A percentile compares a stretch with the other conserved stretches of the same genome.
These are phyloP conservation scores for Chytriomyces sp. DNA, from an alignment of 192 early-diverging fungal species.

Conservation along the genomic window DNA sequence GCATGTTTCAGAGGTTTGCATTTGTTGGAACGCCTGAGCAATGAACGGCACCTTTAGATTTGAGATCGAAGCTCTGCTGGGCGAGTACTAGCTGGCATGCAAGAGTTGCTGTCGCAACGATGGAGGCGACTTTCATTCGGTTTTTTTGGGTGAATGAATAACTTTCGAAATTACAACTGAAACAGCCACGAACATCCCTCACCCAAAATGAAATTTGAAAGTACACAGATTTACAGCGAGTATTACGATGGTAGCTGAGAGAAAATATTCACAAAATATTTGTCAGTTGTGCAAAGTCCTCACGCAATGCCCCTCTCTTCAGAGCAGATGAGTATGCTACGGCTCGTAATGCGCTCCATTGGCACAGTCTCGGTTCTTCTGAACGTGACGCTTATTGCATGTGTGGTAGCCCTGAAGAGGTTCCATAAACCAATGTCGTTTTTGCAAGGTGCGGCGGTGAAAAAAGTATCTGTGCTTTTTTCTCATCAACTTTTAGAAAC, in stretches of 20 bases:
- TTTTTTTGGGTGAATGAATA: not conserved
- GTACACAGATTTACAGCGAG: too few relatives aligned
- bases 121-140: not conserved
- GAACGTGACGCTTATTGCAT: too few relatives aligned
- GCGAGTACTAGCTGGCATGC: not conserved
- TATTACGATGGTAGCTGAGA: too few relatives aligned
- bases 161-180: not conserved
- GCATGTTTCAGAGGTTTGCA: not conserved
- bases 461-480: not conserved
- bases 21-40: not conserved
- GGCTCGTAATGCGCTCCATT: too few relatives aligned
- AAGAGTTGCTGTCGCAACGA: not conserved
- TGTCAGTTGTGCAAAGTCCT: too few relatives aligned
- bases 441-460: not conserved
- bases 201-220: too few relatives aligned
- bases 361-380: too few relatives aligned
- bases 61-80: constrained; percentile 1
- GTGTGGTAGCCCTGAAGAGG: too few relatives aligned
- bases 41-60: not conserved
- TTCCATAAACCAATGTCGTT: not conserved
- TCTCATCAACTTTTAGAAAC: not conserved
- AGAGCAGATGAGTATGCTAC: too few relatives aligned
- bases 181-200: too few relatives aligned
- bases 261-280: too few relatives aligned
- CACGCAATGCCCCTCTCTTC: too few relatives aligned